phyloP scores from a whole-genome alignment of 257 asterid species.

The Solanum piurae region DNA sequence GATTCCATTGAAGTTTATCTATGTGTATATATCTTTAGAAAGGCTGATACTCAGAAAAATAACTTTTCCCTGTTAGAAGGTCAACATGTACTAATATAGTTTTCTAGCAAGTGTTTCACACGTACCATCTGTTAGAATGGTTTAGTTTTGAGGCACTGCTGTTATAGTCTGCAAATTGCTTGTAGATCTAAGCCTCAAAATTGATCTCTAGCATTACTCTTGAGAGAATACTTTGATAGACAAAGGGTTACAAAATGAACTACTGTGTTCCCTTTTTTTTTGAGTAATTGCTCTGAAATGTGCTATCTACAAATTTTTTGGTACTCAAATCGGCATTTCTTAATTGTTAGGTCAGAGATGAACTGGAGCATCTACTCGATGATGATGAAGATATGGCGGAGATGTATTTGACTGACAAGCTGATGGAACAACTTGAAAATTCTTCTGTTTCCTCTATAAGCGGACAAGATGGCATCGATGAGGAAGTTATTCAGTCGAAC shows the following conservation, averaged over 20 bases:
- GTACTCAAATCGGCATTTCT: not conserved
- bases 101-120: not conserved
- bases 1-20: not conserved
- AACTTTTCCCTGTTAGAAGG: not conserved
- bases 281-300: not conserved
- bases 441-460: conserved; percentile 49
- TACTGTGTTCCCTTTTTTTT: not conserved
- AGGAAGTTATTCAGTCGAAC: conserved; percentile 29
- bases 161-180: not conserved
- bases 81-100: not conserved
- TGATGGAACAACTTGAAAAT: conserved; percentile 54
- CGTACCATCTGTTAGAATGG: not conserved
- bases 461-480: conserved; percentile 51
- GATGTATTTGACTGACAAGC: conserved; percentile 91
- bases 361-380: conserved; percentile 88
- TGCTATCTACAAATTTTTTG: not conserved
- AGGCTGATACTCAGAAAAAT: not conserved
- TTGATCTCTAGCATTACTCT: not conserved
- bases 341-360: conserved; percentile 76
- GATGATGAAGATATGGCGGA: conserved; percentile 98
- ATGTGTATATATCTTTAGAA: not conserved
- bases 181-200: not conserved
- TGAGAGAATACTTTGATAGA: not conserved
- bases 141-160: not conserved
- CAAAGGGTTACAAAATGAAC: not conserved